These are phyloP conservation scores for Neospermospora avenae DNA, from an alignment of 2,329 filamentous ascomycete genomes.

Conservation along the genomic window DNA sequence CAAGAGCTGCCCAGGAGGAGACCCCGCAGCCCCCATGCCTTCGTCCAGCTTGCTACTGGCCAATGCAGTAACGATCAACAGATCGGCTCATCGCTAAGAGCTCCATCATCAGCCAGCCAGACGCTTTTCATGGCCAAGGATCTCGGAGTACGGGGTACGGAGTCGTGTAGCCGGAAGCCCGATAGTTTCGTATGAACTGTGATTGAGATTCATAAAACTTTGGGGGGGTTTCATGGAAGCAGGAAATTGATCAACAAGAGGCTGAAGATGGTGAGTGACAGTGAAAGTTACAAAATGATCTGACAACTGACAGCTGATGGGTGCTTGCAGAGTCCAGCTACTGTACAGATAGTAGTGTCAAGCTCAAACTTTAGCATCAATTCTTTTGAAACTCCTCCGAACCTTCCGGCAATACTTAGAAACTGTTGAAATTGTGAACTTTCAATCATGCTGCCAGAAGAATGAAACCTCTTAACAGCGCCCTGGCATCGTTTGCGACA, in stretches of 20 bases:
- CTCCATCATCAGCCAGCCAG: neutral
- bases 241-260: neutral
- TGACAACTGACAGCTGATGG: neutral
- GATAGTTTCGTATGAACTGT: neutral
- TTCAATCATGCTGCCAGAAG: no score
- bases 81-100: constrained; percentile 1
- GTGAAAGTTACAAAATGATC: neutral
- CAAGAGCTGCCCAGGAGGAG: neutral
- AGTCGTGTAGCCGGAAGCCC: neutral
- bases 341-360: no score
- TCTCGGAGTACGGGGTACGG: neutral
- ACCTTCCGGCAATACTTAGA: neutral
- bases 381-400: neutral
- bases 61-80: neutral
- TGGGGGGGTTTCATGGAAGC: neutral
- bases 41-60: neutral
- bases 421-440: neutral
- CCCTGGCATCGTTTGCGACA: no score
- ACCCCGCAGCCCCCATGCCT: neutral
- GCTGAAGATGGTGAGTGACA: neutral
- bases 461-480: no score
- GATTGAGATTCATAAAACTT: neutral
- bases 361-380: no score
- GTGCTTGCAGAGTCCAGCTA: neutral
- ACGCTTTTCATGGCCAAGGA: no score